Conservation (phyloP, 1,284 basidiomycete species). For the Irpex sp. region DNA sequence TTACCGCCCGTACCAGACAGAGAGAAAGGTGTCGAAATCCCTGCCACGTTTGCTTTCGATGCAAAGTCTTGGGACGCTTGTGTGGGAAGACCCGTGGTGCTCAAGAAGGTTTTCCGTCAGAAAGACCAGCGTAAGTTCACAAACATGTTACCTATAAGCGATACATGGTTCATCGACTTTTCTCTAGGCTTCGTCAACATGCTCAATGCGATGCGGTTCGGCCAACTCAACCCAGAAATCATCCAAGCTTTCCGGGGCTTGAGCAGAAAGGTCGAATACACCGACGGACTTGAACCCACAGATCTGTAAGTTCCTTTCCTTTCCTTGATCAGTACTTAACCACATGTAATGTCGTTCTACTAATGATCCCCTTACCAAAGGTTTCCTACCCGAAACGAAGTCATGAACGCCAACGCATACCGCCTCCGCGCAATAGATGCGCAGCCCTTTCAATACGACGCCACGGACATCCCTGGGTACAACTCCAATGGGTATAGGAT, state of each 20-base stretch:
- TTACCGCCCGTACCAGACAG: constrained; percentile 67
- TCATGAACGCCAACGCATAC: constrained; percentile 50
- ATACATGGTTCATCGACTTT: not conserved
- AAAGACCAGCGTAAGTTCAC: constrained; percentile 47
- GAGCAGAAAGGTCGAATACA: constrained; percentile 56
- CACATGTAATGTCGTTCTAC: not conserved
- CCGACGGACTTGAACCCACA: constrained; percentile 78
- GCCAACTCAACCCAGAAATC: constrained; percentile 40
- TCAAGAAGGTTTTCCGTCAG: constrained; percentile 42
- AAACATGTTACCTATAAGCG: not conserved
- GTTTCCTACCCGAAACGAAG: constrained; percentile 60
- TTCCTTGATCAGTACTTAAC: too few species aligned
- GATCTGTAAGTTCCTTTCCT: constrained; percentile 54
- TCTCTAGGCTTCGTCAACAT: constrained; percentile 59
- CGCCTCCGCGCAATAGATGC: constrained; percentile 36
- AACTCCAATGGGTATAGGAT: constrained; percentile 22
- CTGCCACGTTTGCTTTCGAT: constrained; percentile 60
- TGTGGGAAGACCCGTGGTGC: constrained; percentile 32
- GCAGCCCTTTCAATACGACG: constrained; percentile 32
- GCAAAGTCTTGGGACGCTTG: constrained; percentile 56
- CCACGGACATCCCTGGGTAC: constrained; percentile 31
- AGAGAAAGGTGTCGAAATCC: constrained; percentile 24
- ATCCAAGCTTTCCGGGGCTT: constrained; percentile 57
- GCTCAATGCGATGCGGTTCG: constrained; percentile 72
- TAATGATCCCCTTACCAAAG: constrained; percentile 21